Base-by-base conservation (phyloP, 345 rosid genomes). In the Eucalyptus albens region DNA sequence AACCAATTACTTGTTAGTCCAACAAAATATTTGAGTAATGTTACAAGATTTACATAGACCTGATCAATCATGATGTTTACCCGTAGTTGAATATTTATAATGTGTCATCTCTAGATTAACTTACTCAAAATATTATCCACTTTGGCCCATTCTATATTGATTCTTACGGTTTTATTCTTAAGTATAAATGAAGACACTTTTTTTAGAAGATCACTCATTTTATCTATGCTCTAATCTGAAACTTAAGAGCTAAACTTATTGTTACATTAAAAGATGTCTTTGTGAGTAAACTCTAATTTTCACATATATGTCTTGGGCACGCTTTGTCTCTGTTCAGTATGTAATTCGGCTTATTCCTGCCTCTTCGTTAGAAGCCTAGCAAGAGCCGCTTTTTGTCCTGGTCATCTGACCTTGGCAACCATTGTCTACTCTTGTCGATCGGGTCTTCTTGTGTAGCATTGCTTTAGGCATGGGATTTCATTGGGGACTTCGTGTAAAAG, bases 291-390 rank as follows among this genome's bases (percentile, higher is more conserved):
- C 62, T 56, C 27, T 24, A 24, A 9, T 9, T 56, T 56, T 56
- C 27, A 56, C 29, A 56, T 56, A 21, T 56, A 22, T 9, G 27
- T 56, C 5, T 19, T 53, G 10, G 24, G 56, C 56, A 53, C 5
- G 10, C 56, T 53, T 0, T 53, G 5, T 2, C 10, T 53, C 2
- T 53, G 24, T 53, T 19, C 1, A 2, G 1, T 19, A 21, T 53
- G 56, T 53, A 19, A 8, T 53, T 19, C 5, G 11, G 26, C 2
- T 53, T 5, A 53, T 53, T 53, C 11, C 5, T 8, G 0, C 59
- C 10, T 53, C 10, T 53, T 8, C 1, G 5, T 53, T 19, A 53
- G 26, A 53, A 53, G 59, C 11, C 59, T 53, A 53, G 59, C 59
- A 19, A 53, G 26, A 53, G 11, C 59, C 59, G 11, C 5, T 53